Percentiles rank a stretch among this genome's conserved stretches.
Conservation (phyloP, 192 early-diverging fungal genomes). For the Gaertneriomyces sp. region DNA sequence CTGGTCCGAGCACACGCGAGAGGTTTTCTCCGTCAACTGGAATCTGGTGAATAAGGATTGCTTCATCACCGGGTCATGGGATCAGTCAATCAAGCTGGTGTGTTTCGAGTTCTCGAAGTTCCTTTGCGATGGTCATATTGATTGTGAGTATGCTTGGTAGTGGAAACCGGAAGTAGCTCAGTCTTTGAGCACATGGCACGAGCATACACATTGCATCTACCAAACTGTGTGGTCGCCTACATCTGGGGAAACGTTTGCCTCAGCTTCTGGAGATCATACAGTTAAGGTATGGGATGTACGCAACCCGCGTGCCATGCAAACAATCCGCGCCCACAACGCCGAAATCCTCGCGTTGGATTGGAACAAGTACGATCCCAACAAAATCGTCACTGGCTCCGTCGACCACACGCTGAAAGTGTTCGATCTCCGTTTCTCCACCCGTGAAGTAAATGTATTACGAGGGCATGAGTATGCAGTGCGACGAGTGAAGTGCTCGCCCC, state of each 20-base stretch:
- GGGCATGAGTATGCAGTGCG: constrained; percentile 94
- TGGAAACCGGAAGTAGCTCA: constrained; percentile 79
- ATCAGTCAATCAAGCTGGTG: constrained; percentile 89
- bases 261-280: constrained; percentile 85
- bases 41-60: constrained; percentile 85
- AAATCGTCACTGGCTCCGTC: constrained; percentile 83
- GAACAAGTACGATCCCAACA: constrained; percentile 90
- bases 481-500: constrained; percentile 89
- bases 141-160: constrained; percentile 32
- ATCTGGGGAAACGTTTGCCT: constrained; percentile 72
- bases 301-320: constrained; percentile 47
- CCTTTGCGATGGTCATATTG: background rate
- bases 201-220: constrained; percentile 93
- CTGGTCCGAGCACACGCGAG: constrained; percentile 90
- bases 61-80: constrained; percentile 94
- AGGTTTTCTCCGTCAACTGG: constrained; percentile 94
- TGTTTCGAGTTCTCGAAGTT: constrained; percentile 2
- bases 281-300: constrained; percentile 90
- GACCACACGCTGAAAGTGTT: constrained; percentile 87
- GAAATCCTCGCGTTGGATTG: constrained; percentile 93
- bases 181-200: constrained; percentile 81
- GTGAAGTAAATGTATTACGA: constrained; percentile 66
- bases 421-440: constrained; percentile 78
- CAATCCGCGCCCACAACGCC: constrained; percentile 69
- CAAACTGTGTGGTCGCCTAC: constrained; percentile 81